These are phyloP conservation scores for Melanopsichium pennsylvanicum DNA, from an alignment of 1,284 basidiomycete species.

Conservation along the genomic window DNA sequence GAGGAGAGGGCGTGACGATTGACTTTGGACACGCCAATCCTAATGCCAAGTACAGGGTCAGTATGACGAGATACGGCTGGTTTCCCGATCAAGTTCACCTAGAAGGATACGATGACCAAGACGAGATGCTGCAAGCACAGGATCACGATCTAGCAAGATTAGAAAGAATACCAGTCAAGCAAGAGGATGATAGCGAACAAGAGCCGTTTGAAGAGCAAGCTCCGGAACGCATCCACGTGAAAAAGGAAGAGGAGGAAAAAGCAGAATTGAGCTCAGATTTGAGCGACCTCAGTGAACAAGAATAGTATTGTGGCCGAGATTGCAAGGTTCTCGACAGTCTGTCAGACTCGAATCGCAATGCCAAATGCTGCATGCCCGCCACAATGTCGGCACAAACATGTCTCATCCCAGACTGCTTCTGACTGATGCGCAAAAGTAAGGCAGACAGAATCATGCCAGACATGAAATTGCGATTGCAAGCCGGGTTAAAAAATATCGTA, in stretches of 20 bases:
- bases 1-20: slow-evolving; percentile 36
- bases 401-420: too few relatives aligned
- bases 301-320: too few relatives aligned
- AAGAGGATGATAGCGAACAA: neutral
- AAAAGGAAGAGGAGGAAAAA: neutral
- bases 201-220: too few relatives aligned
- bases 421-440: too few relatives aligned
- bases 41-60: slow-evolving; percentile 40
- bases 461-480: too few relatives aligned
- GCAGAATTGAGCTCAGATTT: slow-evolving; percentile 29
- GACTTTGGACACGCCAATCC: slow-evolving; percentile 38
- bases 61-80: slow-evolving; percentile 41
- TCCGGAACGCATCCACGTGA: too few relatives aligned
- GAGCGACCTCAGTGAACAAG: slow-evolving; percentile 19
- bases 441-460: too few relatives aligned
- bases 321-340: too few relatives aligned
- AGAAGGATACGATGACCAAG: slow-evolving; percentile 26
- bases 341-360: too few relatives aligned
- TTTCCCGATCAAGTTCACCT: slow-evolving; percentile 39
- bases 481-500: too few relatives aligned
- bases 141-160: neutral
- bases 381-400: too few relatives aligned
- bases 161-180: slow-evolving; percentile 5
- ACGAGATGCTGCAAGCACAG: neutral
- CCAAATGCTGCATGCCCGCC: too few relatives aligned